Conservation (phyloP, 345 rosid genomes). For the Adansonia digitata region DNA sequence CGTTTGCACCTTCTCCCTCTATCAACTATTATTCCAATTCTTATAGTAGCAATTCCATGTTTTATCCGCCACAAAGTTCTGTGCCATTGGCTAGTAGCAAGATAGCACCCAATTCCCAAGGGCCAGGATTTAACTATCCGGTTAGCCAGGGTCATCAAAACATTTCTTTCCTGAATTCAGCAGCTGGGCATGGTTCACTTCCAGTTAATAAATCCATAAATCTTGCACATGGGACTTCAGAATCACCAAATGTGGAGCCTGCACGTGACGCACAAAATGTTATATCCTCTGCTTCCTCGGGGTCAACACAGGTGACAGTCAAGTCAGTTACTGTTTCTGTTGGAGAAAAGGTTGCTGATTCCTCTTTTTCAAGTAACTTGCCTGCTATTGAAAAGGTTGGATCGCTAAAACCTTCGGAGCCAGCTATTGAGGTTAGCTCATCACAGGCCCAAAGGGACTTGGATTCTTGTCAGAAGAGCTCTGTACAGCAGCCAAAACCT, state of each 20-base stretch:
- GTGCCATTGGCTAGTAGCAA: conserved; percentile 54
- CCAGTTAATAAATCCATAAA: conserved; percentile 38
- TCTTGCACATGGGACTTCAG: conserved; percentile 33
- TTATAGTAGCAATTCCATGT: too few species aligned
- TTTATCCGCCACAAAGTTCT: conserved; percentile 44
- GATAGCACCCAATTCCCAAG: conserved; percentile 58
- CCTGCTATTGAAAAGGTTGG: conserved; percentile 38
- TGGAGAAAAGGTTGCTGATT: conserved; percentile 36
- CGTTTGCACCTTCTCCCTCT: conserved; percentile 49
- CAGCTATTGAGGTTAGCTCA: conserved; percentile 31
- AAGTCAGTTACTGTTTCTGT: conserved; percentile 40
- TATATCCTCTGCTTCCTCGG: conserved; percentile 32
- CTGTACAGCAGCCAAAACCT: conserved; percentile 32
- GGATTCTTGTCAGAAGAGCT: conserved; percentile 31
- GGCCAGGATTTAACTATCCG: conserved; percentile 47
- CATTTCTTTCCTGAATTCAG: conserved; percentile 42
- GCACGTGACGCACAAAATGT: conserved; percentile 34
- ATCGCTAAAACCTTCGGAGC: conserved; percentile 31
- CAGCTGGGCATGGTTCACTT: conserved; percentile 32
- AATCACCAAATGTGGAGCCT: conserved; percentile 36
- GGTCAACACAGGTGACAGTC: conserved; percentile 40
- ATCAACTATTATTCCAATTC: conserved; percentile 44
- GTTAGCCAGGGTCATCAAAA: conserved; percentile 58
- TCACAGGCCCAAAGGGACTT: conserved; percentile 30
- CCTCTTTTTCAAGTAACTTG: conserved; percentile 21